Evolutionary conservation across 805 yeast species (phyloP), one percentile per base, ranked within the genome.

Genomic region (Candida gorgasii): DNA sequence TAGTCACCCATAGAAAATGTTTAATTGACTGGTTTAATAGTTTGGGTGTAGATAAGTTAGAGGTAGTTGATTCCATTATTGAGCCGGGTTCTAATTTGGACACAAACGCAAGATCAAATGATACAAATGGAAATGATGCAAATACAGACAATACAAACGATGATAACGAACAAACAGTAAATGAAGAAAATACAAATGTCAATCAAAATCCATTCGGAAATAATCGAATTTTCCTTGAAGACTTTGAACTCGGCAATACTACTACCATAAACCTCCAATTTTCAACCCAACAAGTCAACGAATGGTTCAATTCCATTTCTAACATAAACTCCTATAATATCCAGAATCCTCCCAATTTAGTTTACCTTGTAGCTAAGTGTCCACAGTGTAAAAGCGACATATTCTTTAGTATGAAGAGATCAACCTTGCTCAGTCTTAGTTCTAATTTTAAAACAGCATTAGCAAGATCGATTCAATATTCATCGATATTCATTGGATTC

Each of bases 351-450:
- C 37, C 17, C 4, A 17, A 32, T n/a, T 20, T 33, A 8, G 54
- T 53, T 16, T 46, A 51, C 12, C 43, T 62, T 8, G 40, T 62
- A 23, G 63, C 69, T 5, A 51, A 63, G 5, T 70, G 75, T 43
- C 74, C 75, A 3, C 75, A 70, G 45, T 70, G 75, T 45, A 67
- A 67, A 41, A 50, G 55, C 18, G 58, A 61, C 19, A 62, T 70
- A 35, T 44, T 54, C 8, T 68, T 70, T 48, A 48, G 55, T 23
- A 58, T 67, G 61, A 54, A 54, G 42, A 43, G 58, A 22, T 65
- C 68, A 28, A 36, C 52, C 7, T 27, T 63, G 6, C 44, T 70
- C 20, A 42, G 61, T 1, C 22, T 58, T n/a, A 47, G 50, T 13
- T 37, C 54, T 5, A 41, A 53, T 13, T 36, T 54, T 1, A 50